Conservation (phyloP, 306 rosid genomes). For the Trifolium repens region DNA sequence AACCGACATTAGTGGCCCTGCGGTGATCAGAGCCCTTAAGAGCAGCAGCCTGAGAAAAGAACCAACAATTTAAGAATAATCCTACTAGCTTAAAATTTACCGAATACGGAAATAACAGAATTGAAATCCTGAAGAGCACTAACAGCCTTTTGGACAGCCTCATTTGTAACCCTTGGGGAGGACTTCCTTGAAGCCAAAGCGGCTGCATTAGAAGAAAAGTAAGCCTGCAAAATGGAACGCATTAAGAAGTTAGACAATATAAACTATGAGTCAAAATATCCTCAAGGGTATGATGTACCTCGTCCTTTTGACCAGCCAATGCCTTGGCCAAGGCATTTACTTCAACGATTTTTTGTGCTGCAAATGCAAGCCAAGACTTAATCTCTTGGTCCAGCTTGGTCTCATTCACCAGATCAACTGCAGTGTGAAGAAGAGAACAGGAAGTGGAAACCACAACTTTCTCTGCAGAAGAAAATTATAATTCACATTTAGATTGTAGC, state of each 20-base stretch:
- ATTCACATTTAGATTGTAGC: conserved; percentile 29
- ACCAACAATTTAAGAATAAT: conserved; percentile 30
- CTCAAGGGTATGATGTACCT: conserved; percentile 42
- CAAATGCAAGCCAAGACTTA: conserved; percentile 90
- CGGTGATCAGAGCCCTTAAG: conserved; percentile 76
- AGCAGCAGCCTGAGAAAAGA: conserved; percentile 67
- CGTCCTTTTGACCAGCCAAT: conserved; percentile 67
- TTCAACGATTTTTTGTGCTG: conserved; percentile 86
- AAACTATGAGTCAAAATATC: neutral
- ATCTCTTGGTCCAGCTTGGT: conserved; percentile 75
- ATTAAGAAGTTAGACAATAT: conserved; percentile 34
- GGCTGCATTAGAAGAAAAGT: conserved; percentile 68
- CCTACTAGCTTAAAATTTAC: neutral
- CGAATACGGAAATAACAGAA: conserved; percentile 8
- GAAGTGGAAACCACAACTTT: conserved; percentile 81
- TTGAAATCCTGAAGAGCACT: conserved; percentile 39
- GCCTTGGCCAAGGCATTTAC: conserved; percentile 87
- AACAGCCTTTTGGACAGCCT: conserved; percentile 84
- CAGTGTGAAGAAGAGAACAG: conserved; percentile 92
- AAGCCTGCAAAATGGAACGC: conserved; percentile 54
- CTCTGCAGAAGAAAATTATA: conserved; percentile 49
- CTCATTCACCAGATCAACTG: conserved; percentile 85
- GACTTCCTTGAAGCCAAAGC: conserved; percentile 83
- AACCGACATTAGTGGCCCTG: conserved; percentile 68
- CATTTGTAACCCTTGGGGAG: conserved; percentile 80